Evolutionary conservation across 2,329 filamentous ascomycete genomes (phyloP).

Genomic region (Pyrenochaeta sp.): DNA sequence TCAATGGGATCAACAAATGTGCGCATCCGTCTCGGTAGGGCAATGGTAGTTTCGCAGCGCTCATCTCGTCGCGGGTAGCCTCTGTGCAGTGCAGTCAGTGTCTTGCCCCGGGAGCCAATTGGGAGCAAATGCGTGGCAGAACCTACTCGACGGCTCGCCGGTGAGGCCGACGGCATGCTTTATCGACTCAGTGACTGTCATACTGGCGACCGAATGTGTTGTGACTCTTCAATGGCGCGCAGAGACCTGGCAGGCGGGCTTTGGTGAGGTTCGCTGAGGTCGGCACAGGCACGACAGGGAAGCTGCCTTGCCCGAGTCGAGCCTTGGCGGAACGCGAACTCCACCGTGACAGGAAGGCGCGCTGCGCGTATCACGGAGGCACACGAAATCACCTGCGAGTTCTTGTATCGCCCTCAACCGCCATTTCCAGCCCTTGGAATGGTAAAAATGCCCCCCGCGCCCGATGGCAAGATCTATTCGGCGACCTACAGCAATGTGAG

Average conservation of each 20-base stretch:
- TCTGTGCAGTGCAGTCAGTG: conserved; percentile 58
- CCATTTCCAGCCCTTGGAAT: conserved; percentile 11
- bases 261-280: conserved; percentile 21
- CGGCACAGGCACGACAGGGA: conserved; percentile 16
- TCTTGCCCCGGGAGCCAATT: conserved; percentile 31
- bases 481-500: conserved; percentile 68
- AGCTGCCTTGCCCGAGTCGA: conserved; percentile 13
- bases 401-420: not conserved
- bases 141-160: conserved; percentile 44
- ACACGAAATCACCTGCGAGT: conserved; percentile 25
- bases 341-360: conserved; percentile 3
- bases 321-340: conserved; percentile 29
- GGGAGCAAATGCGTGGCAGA: conserved; percentile 22
- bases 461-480: conserved; percentile 64
- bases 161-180: conserved; percentile 59
- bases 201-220: conserved; percentile 32
- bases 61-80: conserved; percentile 92
- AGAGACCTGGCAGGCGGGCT: conserved; percentile 22
- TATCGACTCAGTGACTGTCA: conserved; percentile 56
- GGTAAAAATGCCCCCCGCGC: conserved; percentile 48
- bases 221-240: conserved; percentile 34
- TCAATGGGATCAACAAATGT: conserved; percentile 91
- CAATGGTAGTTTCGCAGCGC: conserved; percentile 84
- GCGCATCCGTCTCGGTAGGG: conserved; percentile 96
- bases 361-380: conserved; percentile 23